Evolutionary conservation across 2,329 filamentous ascomycete species (phyloP).

Genomic region (Tolypocladium endophyticum): DNA sequence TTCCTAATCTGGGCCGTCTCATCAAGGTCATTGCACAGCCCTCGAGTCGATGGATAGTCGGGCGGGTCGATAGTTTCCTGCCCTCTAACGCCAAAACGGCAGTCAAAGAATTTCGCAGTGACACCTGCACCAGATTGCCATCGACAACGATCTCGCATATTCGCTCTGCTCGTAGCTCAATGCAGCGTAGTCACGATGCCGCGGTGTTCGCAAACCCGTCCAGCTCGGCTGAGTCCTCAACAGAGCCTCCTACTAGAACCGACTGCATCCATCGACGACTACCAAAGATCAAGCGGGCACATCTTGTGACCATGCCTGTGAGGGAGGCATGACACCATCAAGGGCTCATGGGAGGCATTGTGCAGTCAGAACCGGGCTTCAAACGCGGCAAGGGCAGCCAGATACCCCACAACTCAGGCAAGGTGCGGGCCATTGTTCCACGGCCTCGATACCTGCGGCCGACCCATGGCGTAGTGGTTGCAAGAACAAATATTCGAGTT

Average conservation of each 20-base stretch:
- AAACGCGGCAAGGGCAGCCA: not conserved
- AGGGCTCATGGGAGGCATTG: not conserved
- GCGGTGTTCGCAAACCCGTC: not conserved
- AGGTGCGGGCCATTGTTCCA: not conserved
- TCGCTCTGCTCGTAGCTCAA: not conserved
- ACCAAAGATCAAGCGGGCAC: not conserved
- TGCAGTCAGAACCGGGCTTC: not conserved
- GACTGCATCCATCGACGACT: not conserved
- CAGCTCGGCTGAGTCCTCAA: not conserved
- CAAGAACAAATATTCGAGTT: not conserved
- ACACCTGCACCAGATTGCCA: not conserved
- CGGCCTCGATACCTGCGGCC: not conserved
- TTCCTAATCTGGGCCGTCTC: not conserved
- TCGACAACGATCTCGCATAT: not conserved
- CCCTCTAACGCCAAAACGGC: not conserved
- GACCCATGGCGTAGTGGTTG: not conserved
- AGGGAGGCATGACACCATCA: not conserved
- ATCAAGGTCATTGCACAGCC: not conserved
- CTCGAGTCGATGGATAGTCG: not conserved
- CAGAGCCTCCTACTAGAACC: not conserved
- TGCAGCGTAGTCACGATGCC: not conserved
- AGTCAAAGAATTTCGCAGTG: not conserved
- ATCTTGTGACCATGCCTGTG: not conserved
- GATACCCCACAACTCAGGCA: not conserved
- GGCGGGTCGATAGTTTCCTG: not conserved